These are phyloP conservation scores for Cyberlindnera galapagoensis DNA, from an alignment of 805 yeast genomes.

Conservation along the genomic window DNA sequence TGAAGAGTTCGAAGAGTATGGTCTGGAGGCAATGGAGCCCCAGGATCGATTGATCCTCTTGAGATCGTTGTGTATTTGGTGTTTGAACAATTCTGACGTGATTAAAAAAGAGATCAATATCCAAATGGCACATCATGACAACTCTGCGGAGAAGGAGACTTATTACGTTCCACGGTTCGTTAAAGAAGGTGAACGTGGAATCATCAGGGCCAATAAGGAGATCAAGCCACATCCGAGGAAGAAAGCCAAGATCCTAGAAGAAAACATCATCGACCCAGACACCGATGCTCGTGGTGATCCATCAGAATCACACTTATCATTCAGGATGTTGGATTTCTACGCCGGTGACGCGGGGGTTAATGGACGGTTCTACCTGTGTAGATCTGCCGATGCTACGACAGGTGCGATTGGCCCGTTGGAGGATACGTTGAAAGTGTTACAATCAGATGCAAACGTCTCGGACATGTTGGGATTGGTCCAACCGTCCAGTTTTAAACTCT, in stretches of 20 bases:
- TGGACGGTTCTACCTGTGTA: constrained; percentile 22
- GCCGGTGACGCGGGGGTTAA: constrained; percentile 23
- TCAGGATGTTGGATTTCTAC: constrained; percentile 22
- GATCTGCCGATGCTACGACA: constrained; percentile 14
- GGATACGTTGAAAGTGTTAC: constrained; percentile 8
- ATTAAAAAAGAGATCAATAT: constrained; percentile 12
- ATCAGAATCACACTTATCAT: constrained; percentile 13
- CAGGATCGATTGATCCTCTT: constrained; percentile 19
- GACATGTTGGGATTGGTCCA: constrained; percentile 12
- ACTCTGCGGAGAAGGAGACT: constrained; percentile 21
- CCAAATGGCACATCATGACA: constrained; percentile 11
- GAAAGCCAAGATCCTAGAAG: constrained; percentile 9
- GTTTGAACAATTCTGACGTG: constrained; percentile 12
- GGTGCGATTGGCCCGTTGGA: constrained; percentile 13
- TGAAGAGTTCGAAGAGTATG: constrained; percentile 13
- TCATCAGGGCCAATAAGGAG: constrained; percentile 13
- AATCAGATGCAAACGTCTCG: constrained; percentile 3
- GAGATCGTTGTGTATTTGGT: constrained; percentile 21
- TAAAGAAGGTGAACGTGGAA: constrained; percentile 19
- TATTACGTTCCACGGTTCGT: constrained; percentile 20
- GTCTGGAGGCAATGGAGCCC: constrained; percentile 17
- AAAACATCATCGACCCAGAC: constrained; percentile 5
- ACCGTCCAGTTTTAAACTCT: constrained; percentile 23
- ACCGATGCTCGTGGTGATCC: constrained; percentile 19
- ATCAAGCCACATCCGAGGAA: constrained; percentile 12